A percentile compares a stretch with the other conserved stretches of the same genome.
phyloP scores from a whole-genome alignment of 768 basidiomycete genomes.

The Fistulinella prunicolor region DNA sequence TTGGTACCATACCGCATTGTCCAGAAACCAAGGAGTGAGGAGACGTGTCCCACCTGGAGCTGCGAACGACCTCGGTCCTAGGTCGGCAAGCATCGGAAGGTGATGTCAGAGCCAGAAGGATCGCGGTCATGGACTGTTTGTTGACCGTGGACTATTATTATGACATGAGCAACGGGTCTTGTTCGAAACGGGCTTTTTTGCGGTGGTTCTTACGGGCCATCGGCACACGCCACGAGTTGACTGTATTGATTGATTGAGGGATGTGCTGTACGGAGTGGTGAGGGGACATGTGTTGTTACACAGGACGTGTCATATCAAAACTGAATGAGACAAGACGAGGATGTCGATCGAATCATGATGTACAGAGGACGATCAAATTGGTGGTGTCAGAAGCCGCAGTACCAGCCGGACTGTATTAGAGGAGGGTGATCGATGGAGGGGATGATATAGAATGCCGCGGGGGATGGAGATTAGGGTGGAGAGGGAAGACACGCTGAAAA shows the following conservation, averaged over 20 bases:
- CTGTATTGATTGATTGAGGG: conserved; percentile 3
- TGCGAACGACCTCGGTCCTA: conserved; percentile 24
- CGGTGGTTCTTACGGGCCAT: conserved; percentile 5
- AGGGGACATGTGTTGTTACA: conserved; percentile 23
- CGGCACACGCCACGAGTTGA: conserved; percentile 2
- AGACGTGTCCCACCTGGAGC: conserved; percentile 16
- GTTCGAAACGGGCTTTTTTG: conserved; percentile 3
- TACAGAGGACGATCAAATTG: conserved; percentile 19
- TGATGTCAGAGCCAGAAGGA: conserved; percentile 21
- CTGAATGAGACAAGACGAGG: conserved; percentile 9
- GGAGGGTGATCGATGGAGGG: conserved; percentile 11
- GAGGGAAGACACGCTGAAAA: conserved; percentile 30
- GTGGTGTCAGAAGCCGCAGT: conserved; percentile 26
- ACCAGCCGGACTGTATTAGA: too few species aligned
- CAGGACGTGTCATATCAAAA: conserved; percentile 24
- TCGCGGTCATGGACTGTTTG: conserved; percentile 13
- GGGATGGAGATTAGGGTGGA: conserved; percentile 32
- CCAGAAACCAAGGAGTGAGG: conserved; percentile 6
- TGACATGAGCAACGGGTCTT: background rate
- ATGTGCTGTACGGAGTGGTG: conserved; percentile 6
- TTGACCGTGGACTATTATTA: conserved; percentile 6
- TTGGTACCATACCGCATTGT: conserved; percentile 1
- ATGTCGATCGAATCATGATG: conserved; percentile 27
- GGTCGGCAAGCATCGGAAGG: conserved; percentile 9
- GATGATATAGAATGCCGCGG: conserved; percentile 30